Base-by-base conservation (phyloP, 140 eudicot genomes). In the Senecio squalidus region DNA sequence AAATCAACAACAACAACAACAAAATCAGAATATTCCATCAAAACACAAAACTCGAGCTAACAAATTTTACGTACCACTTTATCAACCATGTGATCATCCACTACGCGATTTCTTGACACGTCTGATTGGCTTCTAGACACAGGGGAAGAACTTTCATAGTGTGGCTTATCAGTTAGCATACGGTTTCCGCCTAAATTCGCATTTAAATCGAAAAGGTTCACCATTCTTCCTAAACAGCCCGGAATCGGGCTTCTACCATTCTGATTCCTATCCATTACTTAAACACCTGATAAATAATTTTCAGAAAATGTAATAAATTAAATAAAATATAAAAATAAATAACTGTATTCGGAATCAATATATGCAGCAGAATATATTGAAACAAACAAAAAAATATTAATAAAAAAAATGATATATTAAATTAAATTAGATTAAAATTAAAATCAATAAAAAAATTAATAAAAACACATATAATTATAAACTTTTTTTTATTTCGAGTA, bases 191-290 rank as follows among this genome's bases (percentile, higher is more conserved):
- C 76, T 55, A 82, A 51, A 54, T 78, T 74, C 1, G 84, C 51
- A 31, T 76, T 74, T 60, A 80, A 57, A 67, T 93, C 96, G 55
- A 88, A 93, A 9, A 84, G 83, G 59, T 93, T 88, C 46, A 80
- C 99, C 90, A 84, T 75, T 66, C 88, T 80, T 64, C 99, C 96
- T 73, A 93, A 76, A 73, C 99, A 93, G 54, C 94, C 96, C 49
- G 83, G 85, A 55, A 80, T 27, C 36, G 90, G 84, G 38, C 80
- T 82, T 70, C 77, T 82, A 4, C 21, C 66, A 72, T 73, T 76
- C 40, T 71, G 83, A 54, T 72, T 44, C 30, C 80, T 86, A 48
- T 56, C 84, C 99, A 93, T 84, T 55, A 71, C 69, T n/a, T n/a
- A n/a, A 62, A 17, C 73, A 78, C 85, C 99, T 79, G 80, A 40